Conservation (phyloP, 176 grass and related monocot species). For the Raddia distichophylla region DNA sequence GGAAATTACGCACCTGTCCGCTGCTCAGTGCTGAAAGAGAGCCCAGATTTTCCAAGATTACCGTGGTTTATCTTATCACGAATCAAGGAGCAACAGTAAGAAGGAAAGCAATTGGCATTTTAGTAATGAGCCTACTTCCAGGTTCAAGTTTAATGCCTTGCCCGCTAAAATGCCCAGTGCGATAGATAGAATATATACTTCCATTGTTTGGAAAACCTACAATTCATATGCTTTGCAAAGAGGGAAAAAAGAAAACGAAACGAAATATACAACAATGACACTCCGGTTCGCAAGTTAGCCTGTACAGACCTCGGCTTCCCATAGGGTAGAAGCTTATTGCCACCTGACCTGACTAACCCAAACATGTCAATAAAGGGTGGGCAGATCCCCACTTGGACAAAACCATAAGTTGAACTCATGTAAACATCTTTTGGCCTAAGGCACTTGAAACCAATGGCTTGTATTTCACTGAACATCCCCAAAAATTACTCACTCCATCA, state of each 20-base stretch:
- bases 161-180: conserved; percentile 31
- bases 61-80: neutral
- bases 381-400: neutral
- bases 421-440: conserved; percentile 19
- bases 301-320: conserved; percentile 57
- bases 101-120: neutral
- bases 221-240: conserved; percentile 6
- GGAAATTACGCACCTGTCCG: no score
- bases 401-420: conserved; percentile 35
- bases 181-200: conserved; percentile 38
- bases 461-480: conserved; percentile 35
- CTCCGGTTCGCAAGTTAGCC: conserved; percentile 37
- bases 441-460: conserved; percentile 23
- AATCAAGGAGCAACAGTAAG: neutral
- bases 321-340: conserved; percentile 48
- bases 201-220: conserved; percentile 38
- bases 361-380: conserved; percentile 12
- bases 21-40: neutral
- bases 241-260: neutral
- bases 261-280: conserved; percentile 55
- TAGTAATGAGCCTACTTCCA: neutral
- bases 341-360: conserved; percentile 35
- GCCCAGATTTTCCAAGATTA: neutral
- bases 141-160: conserved; percentile 5
- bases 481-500: conserved; percentile 33